Evolutionary conservation across 148 eudicot genomes (phyloP).

Genomic region (Hydrangea macrophylla): DNA sequence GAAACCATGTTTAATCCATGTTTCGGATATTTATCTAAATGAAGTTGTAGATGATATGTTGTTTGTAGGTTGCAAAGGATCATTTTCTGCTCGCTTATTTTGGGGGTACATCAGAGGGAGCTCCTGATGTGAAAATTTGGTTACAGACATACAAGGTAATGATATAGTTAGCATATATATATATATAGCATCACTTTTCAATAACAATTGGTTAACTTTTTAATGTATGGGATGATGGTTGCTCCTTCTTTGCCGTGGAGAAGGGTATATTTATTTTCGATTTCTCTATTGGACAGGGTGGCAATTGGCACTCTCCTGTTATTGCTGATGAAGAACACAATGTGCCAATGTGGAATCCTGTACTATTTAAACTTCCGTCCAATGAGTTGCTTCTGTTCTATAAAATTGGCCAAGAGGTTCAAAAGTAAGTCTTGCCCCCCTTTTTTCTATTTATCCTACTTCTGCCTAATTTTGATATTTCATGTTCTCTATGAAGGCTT

Average conservation of each 20-base stretch:
- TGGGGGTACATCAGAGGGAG: slow-evolving; percentile 88
- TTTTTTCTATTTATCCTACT: slow-evolving; percentile 8
- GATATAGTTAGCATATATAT: not conserved
- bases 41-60: slow-evolving; percentile 8
- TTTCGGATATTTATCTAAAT: not conserved
- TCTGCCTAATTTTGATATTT: not conserved
- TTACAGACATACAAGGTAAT: slow-evolving; percentile 71
- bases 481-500: not conserved
- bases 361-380: slow-evolving; percentile 62
- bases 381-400: slow-evolving; percentile 83
- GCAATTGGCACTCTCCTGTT: slow-evolving; percentile 69
- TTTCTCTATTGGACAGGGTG: slow-evolving; percentile 62
- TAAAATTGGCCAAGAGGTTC: slow-evolving; percentile 73
- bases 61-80: slow-evolving; percentile 58
- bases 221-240: not conserved
- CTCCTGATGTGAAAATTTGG: slow-evolving; percentile 93
- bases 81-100: slow-evolving; percentile 89
- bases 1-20: not conserved
- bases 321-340: slow-evolving; percentile 59
- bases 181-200: not conserved
- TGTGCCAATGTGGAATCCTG: slow-evolving; percentile 98
- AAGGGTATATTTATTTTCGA: too few species aligned
- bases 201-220: not conserved
- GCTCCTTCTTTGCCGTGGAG: not conserved
- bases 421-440: slow-evolving; percentile 61